phyloP scores from a whole-genome alignment of 352 stramenopile genomes.

The Pythium brassicae region DNA sequence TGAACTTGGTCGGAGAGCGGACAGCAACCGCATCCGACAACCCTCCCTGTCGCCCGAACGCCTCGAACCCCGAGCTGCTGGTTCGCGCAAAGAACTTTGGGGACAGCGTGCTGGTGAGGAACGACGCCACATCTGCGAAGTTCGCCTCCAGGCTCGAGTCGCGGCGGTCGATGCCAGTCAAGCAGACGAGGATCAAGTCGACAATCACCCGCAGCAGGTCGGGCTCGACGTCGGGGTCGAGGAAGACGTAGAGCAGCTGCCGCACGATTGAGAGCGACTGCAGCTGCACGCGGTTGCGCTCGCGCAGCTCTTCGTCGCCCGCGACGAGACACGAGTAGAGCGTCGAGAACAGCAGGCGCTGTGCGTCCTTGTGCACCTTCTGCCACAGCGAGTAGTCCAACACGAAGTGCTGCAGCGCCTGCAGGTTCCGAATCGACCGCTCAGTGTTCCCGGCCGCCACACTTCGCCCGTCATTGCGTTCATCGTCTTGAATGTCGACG shows the following conservation, averaged over 20 bases:
- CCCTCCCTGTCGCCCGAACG: neutral
- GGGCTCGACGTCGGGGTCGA: constrained; percentile 41
- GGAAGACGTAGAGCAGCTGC: constrained; percentile 66
- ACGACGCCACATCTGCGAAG: constrained; percentile 61
- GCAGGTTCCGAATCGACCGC: constrained; percentile 51
- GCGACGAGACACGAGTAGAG: constrained; percentile 58
- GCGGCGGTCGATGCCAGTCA: constrained; percentile 32
- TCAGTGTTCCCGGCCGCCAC: constrained; percentile 10
- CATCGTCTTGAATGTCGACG: constrained; percentile 27
- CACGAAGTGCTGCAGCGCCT: constrained; percentile 68
- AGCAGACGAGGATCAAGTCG: constrained; percentile 63
- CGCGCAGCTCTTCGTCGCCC: constrained; percentile 36
- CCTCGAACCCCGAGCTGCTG: constrained; percentile 4
- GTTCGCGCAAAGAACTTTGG: constrained; percentile 35
- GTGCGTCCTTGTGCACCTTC: constrained; percentile 27
- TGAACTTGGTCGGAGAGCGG: too few relatives aligned
- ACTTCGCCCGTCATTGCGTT: neutral
- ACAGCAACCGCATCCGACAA: neutral
- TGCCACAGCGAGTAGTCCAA: constrained; percentile 73
- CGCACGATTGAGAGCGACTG: constrained; percentile 61
- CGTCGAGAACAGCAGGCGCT: constrained; percentile 54
- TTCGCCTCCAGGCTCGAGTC: constrained; percentile 43
- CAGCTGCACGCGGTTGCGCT: constrained; percentile 55
- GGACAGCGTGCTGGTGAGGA: constrained; percentile 52
- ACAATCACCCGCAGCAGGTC: constrained; percentile 57